Conservation (phyloP, 805 yeast genomes). For the Teunomyces aglyptinius region DNA sequence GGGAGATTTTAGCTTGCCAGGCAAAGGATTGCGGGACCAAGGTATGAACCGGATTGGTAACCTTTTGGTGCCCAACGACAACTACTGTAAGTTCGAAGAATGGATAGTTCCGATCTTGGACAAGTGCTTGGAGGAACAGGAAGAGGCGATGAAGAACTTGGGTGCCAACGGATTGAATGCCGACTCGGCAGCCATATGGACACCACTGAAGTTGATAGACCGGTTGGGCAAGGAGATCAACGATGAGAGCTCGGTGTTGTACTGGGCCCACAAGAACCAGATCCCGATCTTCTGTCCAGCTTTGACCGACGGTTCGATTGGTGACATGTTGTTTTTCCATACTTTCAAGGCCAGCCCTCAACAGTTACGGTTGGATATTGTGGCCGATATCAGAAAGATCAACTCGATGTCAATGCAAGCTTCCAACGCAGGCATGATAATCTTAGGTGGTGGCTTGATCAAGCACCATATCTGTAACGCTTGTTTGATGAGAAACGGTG, state of each 20-base stretch:
- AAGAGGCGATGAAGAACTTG: constrained; percentile 49
- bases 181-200: constrained; percentile 71
- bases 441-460: constrained; percentile 93
- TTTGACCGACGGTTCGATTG: constrained; percentile 95
- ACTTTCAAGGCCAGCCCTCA: constrained; percentile 92
- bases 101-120: constrained; percentile 97
- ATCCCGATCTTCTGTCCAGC: constrained; percentile 98
- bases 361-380: constrained; percentile 87
- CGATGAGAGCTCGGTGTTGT: constrained; percentile 88
- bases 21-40: constrained; percentile 79
- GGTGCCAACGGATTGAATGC: constrained; percentile 63
- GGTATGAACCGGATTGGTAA: constrained; percentile 99
- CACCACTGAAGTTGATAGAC: constrained; percentile 90
- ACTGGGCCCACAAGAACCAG: constrained; percentile 97
- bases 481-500: constrained; percentile 98
- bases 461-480: constrained; percentile 98
- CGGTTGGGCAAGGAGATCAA: constrained; percentile 93
- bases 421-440: constrained; percentile 89
- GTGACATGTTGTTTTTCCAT: constrained; percentile 98
- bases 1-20: constrained; percentile 86
- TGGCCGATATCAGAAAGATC: constrained; percentile 86
- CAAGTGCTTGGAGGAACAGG: constrained; percentile 85
- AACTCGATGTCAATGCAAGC: constrained; percentile 96
- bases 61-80: constrained; percentile 94
- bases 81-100: constrained; percentile 96